Evolutionary conservation across 371 early-diverging fungal genomes (phyloP), one percentile per base, ranked within the genome.

Genomic region (Saksenaea oblongispora): DNA sequence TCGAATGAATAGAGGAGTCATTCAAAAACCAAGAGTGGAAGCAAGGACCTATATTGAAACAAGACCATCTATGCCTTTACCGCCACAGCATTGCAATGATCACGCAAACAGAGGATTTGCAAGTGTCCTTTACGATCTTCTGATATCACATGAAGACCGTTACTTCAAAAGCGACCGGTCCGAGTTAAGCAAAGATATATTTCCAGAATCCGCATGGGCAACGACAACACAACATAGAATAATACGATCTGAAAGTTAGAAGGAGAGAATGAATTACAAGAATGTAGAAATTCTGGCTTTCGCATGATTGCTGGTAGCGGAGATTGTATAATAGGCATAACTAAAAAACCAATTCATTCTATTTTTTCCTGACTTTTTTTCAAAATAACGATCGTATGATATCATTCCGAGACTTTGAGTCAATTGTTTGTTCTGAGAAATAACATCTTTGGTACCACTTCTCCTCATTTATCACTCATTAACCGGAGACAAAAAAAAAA

Each of bases 161-260:
- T 77, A 77, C 63, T 77, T 77, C 47, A 77, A 77, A 18, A 22
- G 60, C 55, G 72, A 74, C 61, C 69, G 77, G 59, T 61, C 62
- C 51, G 72, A 74, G 39, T 42, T 77, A 39, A 77, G 77, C 54
- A 69, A 77, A 53, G 77, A 77, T 70, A 77, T 77, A 63, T 77
- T 77, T 59, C 72, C 77, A 59, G 70, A n/a, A 18, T 10, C 17
- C 4, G 51, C 51, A 47, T 47, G 51, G 51, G n/a, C 51, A 47
- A 18, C 51, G 17, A 22, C 8, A 10, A n/a, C 51, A 47, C 51
- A 47, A 47, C 51, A 47, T 22, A 47, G 51, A 47, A 47, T 47
- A n/a, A 47, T 47, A 22, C 51, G 51, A 22, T 47, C 51, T 17
- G 51, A 47, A 47, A 47, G 51, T 22, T 47, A 47, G 51, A 31